A percentile compares a stretch with the other conserved stretches of the same genome.
These are phyloP conservation scores for Helenozyma baotianmanensis DNA, from an alignment of 805 yeast genomes.

Conservation along the genomic window DNA sequence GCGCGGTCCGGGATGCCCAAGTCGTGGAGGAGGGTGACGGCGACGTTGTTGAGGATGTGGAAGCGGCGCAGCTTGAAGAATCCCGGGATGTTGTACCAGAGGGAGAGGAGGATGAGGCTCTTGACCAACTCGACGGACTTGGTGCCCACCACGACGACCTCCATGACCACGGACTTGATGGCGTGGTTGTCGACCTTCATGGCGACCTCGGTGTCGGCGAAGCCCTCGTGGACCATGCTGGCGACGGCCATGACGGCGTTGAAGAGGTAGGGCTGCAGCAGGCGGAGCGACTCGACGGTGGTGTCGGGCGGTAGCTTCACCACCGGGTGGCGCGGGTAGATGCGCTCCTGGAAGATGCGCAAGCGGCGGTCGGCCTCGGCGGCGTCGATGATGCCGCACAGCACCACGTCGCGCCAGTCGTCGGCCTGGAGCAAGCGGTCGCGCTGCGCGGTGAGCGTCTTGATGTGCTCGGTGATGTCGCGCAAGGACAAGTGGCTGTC, in stretches of 20 bases:
- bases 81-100: conserved; percentile 86
- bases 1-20: conserved; percentile 63
- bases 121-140: conserved; percentile 67
- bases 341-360: conserved; percentile 40
- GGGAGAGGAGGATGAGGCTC: conserved; percentile 52
- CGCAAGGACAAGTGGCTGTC: conserved; percentile 32
- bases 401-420: conserved; percentile 45
- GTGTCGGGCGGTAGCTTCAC: conserved; percentile 47
- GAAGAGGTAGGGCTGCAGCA: conserved; percentile 56
- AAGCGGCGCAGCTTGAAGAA: conserved; percentile 73
- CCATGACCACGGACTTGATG: conserved; percentile 46
- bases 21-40: conserved; percentile 69
- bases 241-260: conserved; percentile 61
- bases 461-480: conserved; percentile 42
- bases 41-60: conserved; percentile 61
- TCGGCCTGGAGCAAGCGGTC: conserved; percentile 24
- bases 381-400: conserved; percentile 50
- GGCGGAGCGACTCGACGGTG: conserved; percentile 45
- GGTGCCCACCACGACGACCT: conserved; percentile 63
- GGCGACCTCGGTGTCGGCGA: conserved; percentile 35
- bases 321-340: conserved; percentile 52
- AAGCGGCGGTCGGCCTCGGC: conserved; percentile 59
- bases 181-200: conserved; percentile 51
- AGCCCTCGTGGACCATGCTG: conserved; percentile 37
- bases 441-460: conserved; percentile 42